Conservation (phyloP, 2,329 filamentous ascomycete species). For the Ilyonectria robusta region DNA sequence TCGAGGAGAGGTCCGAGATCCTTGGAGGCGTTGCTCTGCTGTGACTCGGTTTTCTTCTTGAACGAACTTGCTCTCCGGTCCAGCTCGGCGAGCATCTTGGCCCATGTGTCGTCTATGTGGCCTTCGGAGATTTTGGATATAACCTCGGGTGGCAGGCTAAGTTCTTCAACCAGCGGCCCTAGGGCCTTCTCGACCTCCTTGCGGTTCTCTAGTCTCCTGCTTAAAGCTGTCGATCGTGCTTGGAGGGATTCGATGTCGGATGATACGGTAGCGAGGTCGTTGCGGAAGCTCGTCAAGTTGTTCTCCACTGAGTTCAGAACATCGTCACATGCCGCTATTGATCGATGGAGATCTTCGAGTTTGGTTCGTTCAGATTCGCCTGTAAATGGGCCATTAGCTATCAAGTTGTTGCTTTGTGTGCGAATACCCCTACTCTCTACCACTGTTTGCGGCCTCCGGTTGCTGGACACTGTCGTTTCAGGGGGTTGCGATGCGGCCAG, state of each 20-base stretch:
- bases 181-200: constrained; percentile 90
- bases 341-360: constrained; percentile 91
- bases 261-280: constrained; percentile 91
- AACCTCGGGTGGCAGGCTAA: constrained; percentile 87
- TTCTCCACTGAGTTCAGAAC: constrained; percentile 93
- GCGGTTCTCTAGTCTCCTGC: constrained; percentile 88
- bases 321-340: constrained; percentile 92
- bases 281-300: constrained; percentile 93
- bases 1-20: constrained; percentile 89
- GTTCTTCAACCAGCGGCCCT: constrained; percentile 90
- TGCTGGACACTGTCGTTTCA: constrained; percentile 31
- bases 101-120: constrained; percentile 90
- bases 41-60: constrained; percentile 74
- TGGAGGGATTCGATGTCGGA: constrained; percentile 96
- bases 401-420: neutral
- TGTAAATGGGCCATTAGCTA: constrained; percentile 46
- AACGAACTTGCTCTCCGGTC: constrained; percentile 83
- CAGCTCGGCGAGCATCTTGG: constrained; percentile 85
- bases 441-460: constrained; percentile 71
- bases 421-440: constrained; percentile 76
- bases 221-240: constrained; percentile 85
- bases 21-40: constrained; percentile 80
- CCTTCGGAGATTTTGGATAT: constrained; percentile 91
- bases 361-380: constrained; percentile 86
- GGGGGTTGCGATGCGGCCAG: constrained; percentile 64